Evolutionary conservation across 179 eudicot genomes (phyloP).

Genomic region (Beta macrorhiza): DNA sequence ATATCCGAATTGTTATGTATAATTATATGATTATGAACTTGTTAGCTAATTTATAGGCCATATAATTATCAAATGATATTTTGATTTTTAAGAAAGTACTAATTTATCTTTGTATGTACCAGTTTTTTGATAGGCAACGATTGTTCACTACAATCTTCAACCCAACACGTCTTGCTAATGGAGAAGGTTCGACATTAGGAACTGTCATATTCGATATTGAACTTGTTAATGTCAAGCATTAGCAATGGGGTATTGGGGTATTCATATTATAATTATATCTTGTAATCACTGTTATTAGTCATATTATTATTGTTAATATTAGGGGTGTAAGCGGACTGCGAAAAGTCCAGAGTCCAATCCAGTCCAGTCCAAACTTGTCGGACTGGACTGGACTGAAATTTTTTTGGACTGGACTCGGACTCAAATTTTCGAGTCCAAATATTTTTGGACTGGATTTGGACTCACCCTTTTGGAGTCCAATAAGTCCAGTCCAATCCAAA

Average conservation of each 20-base stretch:
- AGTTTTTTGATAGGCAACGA: conserved; percentile 86
- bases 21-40: neutral
- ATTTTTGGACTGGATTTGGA: too few relatives aligned
- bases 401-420: too few relatives aligned
- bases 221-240: conserved; percentile 55
- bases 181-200: conserved; percentile 85
- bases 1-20: too few relatives aligned
- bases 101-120: neutral
- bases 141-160: conserved; percentile 87
- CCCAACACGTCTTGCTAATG: conserved; percentile 83
- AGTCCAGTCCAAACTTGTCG: too few relatives aligned
- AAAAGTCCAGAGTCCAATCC: too few relatives aligned
- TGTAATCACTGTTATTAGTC: neutral
- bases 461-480: too few relatives aligned
- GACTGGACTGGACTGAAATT: too few relatives aligned
- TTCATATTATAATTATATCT: neutral
- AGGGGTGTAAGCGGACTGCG: too few relatives aligned
- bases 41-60: neutral
- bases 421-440: too few relatives aligned
- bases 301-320: neutral
- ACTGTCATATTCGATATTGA: conserved; percentile 80
- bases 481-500: too few relatives aligned
- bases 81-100: neutral
- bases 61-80: too few relatives aligned
- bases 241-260: neutral